phyloP scores from a whole-genome alignment of 345 rosid species.

The Eucalyptus dawsonii region DNA sequence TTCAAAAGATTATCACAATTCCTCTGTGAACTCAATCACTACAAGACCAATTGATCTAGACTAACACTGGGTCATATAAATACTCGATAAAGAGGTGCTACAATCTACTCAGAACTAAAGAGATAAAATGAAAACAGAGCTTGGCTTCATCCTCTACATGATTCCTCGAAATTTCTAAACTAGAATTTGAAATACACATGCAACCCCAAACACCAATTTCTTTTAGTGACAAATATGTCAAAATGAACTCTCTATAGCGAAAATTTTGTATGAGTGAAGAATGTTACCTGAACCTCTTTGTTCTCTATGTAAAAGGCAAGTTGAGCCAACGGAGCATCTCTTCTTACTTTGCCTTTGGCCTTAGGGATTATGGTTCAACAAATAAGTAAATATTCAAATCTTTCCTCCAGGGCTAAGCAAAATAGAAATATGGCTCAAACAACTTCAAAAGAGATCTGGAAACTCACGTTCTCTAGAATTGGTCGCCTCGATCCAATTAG shows the following conservation, averaged over 20 bases:
- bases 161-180: background rate
- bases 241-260: accelerated
- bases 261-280: background rate
- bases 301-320: background rate
- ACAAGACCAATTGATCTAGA: background rate
- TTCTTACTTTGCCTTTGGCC: background rate
- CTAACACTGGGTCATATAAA: background rate
- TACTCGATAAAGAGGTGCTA: too few species aligned
- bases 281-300: background rate
- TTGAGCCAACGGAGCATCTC: accelerated
- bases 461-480: background rate
- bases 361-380: background rate
- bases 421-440: background rate
- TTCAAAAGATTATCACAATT: background rate
- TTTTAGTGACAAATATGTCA: background rate
- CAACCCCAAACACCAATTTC: accelerated
- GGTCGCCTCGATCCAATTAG: background rate
- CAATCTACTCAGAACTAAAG: background rate
- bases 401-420: accelerated
- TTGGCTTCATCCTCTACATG: background rate
- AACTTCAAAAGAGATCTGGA: background rate
- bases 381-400: background rate
- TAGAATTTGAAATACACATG: background rate
- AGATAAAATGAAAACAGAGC: background rate
- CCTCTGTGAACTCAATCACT: background rate